Evolutionary conservation across 345 rosid genomes (phyloP).

Genomic region (Salix purpurea): DNA sequence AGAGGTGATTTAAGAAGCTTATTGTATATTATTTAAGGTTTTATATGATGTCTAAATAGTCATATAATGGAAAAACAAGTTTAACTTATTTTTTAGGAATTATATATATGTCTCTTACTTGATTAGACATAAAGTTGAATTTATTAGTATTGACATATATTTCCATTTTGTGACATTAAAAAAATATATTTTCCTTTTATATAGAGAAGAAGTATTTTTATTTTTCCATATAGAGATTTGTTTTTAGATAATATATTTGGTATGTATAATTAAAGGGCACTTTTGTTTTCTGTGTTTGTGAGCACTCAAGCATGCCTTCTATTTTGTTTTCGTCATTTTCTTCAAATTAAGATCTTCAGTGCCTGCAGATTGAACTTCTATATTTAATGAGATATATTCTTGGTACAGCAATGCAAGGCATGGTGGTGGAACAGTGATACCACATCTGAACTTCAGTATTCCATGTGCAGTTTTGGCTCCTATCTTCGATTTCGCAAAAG

Average conservation of each 20-base stretch:
- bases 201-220: too few species aligned
- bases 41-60: too few species aligned
- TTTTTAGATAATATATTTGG: too few species aligned
- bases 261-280: not conserved
- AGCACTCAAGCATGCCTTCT: not conserved
- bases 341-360: not conserved
- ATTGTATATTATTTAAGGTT: too few species aligned
- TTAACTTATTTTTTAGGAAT: too few species aligned
- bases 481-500: conserved; percentile 69
- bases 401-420: conserved; percentile 82
- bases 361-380: conserved; percentile 2
- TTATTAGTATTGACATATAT: not conserved
- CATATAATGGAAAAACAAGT: too few species aligned
- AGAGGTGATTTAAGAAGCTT: too few species aligned
- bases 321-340: not conserved
- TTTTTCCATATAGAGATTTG: too few species aligned
- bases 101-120: too few species aligned
- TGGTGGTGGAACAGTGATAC: conserved; percentile 79
- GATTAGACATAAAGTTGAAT: too few species aligned
- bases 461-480: conserved; percentile 77
- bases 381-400: conserved; percentile 15
- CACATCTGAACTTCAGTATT: conserved; percentile 91
- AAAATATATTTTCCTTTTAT: too few species aligned
- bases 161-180: not conserved
- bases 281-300: not conserved